Base-by-base conservation (phyloP, 345 rosid species). In the Cardiospermum halicacabum region DNA sequence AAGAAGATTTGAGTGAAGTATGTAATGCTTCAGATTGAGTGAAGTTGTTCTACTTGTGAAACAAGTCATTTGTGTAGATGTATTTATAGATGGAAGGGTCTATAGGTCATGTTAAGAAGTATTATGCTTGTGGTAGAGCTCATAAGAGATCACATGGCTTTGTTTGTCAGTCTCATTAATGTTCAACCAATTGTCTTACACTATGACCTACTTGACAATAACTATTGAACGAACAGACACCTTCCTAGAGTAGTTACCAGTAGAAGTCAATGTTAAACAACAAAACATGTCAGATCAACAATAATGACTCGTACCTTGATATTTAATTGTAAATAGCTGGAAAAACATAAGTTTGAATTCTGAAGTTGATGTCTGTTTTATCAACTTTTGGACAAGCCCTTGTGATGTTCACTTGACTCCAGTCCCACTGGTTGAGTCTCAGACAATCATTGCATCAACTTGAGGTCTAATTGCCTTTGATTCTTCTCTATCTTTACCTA, bases 101-200 rank as follows among this genome's bases (percentile, higher is more conserved):
- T 39, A 7, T 48, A n/a, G 11, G 10, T 13, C 16, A 5, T 12
- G 19, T 21, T 43, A 16, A 49, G 43, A 53, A 50, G 66, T 48
- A 32, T 25, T 64, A 11, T 11, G n/a, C 28, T 49, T 56, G 68
- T 32, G 54, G 37, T 60, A 67, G 26, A 4, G 51, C 51, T 32
- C 22, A 37, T 10, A 68, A 60, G 31, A 54, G 47, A 43, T 69
- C 75, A 66, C 79, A 66, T 74, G 74, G 74, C 53, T 40, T 34
- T 75, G 77, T 68, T 62, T 69, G 36, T 62, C 67, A 19, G 49
- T 47, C 56, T 71, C 50, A 61, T 65, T 25, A 3, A 24, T 37
- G 28, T 8, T 25, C 18, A 42, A 47, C 21, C 24, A 21, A 28
- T 43, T 30, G 16, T 31, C n/a, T 24, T 27, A 54, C 28, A 54